Percentiles rank a stretch among this genome's conserved stretches.
phyloP scores from a whole-genome alignment of 164 flowering plant genomes.

The Kalanchoe fedtschenkoi region DNA sequence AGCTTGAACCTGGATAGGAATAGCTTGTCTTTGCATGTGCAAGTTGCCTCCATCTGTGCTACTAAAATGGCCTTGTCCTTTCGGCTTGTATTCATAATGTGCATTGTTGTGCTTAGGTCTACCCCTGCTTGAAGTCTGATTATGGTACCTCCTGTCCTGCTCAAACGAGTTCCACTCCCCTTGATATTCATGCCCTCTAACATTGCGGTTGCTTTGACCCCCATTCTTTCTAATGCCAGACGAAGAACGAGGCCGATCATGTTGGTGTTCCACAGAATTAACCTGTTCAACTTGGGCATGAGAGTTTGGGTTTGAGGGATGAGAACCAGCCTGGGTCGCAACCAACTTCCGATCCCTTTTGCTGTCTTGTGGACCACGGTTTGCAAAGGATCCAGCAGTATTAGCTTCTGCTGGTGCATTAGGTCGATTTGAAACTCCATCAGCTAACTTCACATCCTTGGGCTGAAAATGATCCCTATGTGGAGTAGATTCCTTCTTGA shows the following conservation, averaged over 20 bases:
- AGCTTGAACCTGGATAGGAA: too few species aligned
- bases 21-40: too few species aligned
- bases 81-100: constrained; percentile 75
- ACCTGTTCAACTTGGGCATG: constrained; percentile 17
- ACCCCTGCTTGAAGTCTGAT: constrained; percentile 32
- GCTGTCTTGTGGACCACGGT: constrained; percentile 18
- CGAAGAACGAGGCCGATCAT: constrained; percentile 24
- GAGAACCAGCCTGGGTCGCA: constrained; percentile 24
- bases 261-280: constrained; percentile 18
- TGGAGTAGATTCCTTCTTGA: constrained; percentile 23
- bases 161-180: constrained; percentile 34
- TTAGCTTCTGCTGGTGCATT: constrained; percentile 12
- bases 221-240: constrained; percentile 45
- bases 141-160: constrained; percentile 39
- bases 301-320: constrained; percentile 21
- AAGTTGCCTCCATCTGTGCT: not conserved
- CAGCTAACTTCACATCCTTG: constrained; percentile 12
- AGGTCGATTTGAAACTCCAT: not conserved
- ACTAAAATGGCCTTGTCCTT: constrained; percentile 16
- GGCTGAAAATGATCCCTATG: constrained; percentile 11
- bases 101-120: constrained; percentile 39
- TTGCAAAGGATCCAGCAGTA: constrained; percentile 16
- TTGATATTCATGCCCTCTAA: constrained; percentile 39
- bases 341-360: constrained; percentile 31
- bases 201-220: constrained; percentile 34